Percentiles rank a stretch among this genome's conserved stretches.
Conservation (phyloP, 2,329 filamentous ascomycete genomes). For the Coniosporium tulheliwenetii region DNA sequence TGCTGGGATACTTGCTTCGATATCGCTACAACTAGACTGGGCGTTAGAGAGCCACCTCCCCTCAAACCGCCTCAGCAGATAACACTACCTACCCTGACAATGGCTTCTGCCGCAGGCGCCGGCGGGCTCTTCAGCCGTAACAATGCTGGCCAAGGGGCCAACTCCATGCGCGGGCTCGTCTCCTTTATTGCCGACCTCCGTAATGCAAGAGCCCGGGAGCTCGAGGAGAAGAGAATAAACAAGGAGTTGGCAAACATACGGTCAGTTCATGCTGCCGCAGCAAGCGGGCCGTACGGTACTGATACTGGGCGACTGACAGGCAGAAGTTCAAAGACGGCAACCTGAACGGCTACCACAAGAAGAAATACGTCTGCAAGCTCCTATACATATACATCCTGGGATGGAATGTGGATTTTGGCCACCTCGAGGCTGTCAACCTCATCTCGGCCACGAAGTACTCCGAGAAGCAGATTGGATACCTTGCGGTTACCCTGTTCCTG, state of each 20-base stretch:
- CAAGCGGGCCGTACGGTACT: neutral
- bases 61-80: too few species aligned
- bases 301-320: conserved; percentile 21
- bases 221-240: conserved; percentile 98
- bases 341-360: conserved; percentile 92
- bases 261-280: conserved; percentile 23
- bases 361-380: conserved; percentile 99
- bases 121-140: conserved; percentile 21
- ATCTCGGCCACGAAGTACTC: conserved; percentile 96
- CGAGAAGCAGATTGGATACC: conserved; percentile 97
- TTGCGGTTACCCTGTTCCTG: conserved; percentile 91
- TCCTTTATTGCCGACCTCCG: conserved; percentile 96
- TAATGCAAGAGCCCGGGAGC: conserved; percentile 84
- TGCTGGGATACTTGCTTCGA: too few species aligned
- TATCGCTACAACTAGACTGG: too few species aligned
- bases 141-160: conserved; percentile 20
- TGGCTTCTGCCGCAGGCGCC: conserved; percentile 10
- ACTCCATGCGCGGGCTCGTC: conserved; percentile 49
- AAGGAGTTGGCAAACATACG: conserved; percentile 98
- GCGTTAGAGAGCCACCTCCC: too few species aligned
- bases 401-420: conserved; percentile 98
- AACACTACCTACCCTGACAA: neutral
- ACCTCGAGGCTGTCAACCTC: conserved; percentile 94
- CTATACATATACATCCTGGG: conserved; percentile 98
- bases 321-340: conserved; percentile 80